Conservation (phyloP, 2,329 filamentous ascomycete species). For the Dothistroma septosporum region DNA sequence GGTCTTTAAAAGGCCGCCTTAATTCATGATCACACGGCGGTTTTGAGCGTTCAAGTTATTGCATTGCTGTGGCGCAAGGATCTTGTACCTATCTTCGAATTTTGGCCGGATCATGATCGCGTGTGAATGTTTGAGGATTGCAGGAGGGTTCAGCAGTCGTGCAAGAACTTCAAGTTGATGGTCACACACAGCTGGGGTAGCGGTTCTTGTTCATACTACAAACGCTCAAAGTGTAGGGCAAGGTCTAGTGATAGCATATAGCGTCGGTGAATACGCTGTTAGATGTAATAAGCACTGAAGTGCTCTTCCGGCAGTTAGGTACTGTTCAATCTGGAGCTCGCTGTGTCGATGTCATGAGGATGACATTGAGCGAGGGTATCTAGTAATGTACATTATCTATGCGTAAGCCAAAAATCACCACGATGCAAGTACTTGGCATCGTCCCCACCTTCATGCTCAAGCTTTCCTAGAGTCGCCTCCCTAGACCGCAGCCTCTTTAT, state of each 20-base stretch:
- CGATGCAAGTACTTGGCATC: no score
- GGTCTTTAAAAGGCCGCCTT: constrained; percentile 45
- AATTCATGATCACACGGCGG: neutral
- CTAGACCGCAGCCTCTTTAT: neutral
- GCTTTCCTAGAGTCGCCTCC: neutral
- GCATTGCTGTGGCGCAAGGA: neutral
- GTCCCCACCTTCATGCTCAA: neutral
- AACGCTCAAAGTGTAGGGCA: no score
- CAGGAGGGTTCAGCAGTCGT: no score
- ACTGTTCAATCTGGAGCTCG: no score
- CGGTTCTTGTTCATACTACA: no score
- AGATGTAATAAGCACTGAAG: no score
- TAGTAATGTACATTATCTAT: neutral
- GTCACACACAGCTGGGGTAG: no score
- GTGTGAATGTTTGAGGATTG: neutral
- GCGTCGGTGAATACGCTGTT: no score
- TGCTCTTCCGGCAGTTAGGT: no score
- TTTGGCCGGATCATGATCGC: neutral
- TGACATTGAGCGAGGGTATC: neutral
- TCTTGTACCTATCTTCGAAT: neutral
- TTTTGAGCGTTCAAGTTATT: constrained; percentile 3
- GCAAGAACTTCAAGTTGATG: no score
- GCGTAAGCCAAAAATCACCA: neutral
- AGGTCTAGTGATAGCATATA: no score
- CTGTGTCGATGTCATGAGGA: no score